These are phyloP conservation scores for Williopsis jadinii DNA, from an alignment of 1,139 yeast genomes.

Conservation along the genomic window DNA sequence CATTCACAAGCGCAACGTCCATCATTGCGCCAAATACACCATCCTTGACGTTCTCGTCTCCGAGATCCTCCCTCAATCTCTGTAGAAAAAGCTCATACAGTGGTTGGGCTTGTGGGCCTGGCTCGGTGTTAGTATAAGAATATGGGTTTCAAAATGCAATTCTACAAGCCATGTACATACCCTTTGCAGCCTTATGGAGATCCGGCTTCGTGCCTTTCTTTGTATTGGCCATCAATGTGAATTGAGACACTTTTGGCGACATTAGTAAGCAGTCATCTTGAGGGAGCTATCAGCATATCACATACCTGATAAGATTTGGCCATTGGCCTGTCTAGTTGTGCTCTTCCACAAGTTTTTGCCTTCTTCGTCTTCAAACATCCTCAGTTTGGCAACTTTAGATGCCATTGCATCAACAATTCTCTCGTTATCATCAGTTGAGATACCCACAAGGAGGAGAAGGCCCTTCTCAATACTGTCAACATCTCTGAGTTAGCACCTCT, in stretches of 20 bases:
- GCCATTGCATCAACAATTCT: constrained; percentile 67
- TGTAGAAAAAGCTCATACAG: constrained; percentile 58
- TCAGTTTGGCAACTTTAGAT: constrained; percentile 55
- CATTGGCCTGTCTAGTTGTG: constrained; percentile 42
- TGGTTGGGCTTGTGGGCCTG: constrained; percentile 52
- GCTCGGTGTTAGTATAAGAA: background rate
- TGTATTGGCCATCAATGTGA: constrained; percentile 77
- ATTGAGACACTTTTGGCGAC: constrained; percentile 61
- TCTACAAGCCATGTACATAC: constrained; percentile 13
- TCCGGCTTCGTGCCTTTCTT: constrained; percentile 93
- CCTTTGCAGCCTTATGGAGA: constrained; percentile 85
- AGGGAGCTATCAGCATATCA: constrained; percentile 1
- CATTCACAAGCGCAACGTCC: constrained; percentile 83
- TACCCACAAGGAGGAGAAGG: constrained; percentile 75
- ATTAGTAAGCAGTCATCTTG: background rate
- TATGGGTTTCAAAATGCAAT: too few species aligned
- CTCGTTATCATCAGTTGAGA: constrained; percentile 65
- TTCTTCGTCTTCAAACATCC: constrained; percentile 65
- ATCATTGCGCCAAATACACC: constrained; percentile 97
- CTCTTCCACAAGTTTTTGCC: constrained; percentile 54
- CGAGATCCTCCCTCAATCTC: constrained; percentile 45
- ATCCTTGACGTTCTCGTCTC: constrained; percentile 62
- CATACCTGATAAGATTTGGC: constrained; percentile 47
- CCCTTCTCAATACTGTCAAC: constrained; percentile 51
- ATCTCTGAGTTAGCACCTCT: background rate